These are phyloP conservation scores for Aspergillus ochraceus DNA, from an alignment of 2,329 filamentous ascomycete genomes.

Conservation along the genomic window DNA sequence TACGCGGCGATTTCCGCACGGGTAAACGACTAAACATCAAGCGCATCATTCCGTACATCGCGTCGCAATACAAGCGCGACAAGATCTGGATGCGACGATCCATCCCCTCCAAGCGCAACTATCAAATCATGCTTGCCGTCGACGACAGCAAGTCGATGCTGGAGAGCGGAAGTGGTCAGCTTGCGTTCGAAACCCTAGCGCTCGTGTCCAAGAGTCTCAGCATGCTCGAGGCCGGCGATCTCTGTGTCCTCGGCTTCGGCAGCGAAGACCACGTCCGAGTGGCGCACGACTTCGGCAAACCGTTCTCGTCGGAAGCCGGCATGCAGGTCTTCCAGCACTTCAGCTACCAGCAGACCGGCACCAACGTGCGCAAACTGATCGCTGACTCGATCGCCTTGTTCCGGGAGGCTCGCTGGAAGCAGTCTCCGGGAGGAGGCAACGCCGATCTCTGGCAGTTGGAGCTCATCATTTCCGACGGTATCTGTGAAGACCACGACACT, in stretches of 20 bases:
- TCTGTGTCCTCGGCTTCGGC: constrained; percentile 90
- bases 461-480: constrained; percentile 88
- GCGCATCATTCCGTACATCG: constrained; percentile 98
- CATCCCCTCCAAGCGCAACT: constrained; percentile 87
- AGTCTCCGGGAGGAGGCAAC: constrained; percentile 51
- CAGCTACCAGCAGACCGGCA: constrained; percentile 79
- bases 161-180: constrained; percentile 70
- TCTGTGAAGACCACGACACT: constrained; percentile 84
- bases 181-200: constrained; percentile 92
- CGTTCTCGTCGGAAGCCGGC: constrained; percentile 78
- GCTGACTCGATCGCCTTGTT: constrained; percentile 78
- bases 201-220: constrained; percentile 83
- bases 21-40: constrained; percentile 99
- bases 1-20: constrained; percentile 93
- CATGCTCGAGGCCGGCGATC: constrained; percentile 92
- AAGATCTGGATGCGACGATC: constrained; percentile 99
- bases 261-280: constrained; percentile 69
- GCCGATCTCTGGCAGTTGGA: constrained; percentile 91
- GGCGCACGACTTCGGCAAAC: constrained; percentile 79
- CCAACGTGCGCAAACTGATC: constrained; percentile 79
- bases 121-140: constrained; percentile 96
- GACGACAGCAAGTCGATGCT: constrained; percentile 96
- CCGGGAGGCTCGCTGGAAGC: constrained; percentile 68
- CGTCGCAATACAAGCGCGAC: constrained; percentile 96
- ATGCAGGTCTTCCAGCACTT: constrained; percentile 83